Evolutionary conservation across 371 early-diverging fungal species (phyloP).

Genomic region (Mucor racemosus): DNA sequence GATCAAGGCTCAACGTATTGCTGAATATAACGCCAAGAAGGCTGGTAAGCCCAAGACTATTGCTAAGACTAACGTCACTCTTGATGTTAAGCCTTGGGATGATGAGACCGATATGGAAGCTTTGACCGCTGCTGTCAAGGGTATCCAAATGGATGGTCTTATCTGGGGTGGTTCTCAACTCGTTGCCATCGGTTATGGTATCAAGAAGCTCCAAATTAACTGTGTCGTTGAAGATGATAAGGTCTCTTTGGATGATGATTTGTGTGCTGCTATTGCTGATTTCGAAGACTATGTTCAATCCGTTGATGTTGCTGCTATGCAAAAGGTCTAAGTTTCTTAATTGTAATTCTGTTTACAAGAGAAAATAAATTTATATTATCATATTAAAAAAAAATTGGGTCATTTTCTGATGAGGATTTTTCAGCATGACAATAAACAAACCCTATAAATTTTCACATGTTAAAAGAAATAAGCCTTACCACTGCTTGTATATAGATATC

Average conservation of each 20-base stretch:
- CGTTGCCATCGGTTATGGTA: conserved; percentile 88
- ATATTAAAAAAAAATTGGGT: not conserved
- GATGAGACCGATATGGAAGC: conserved; percentile 90
- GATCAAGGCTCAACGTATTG: conserved; percentile 87
- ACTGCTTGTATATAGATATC: not conserved
- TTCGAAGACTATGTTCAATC: conserved; percentile 92
- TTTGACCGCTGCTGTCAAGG: conserved; percentile 75
- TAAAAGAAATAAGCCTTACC: conserved; percentile 2
- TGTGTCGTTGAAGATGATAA: conserved; percentile 93
- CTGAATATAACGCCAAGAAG: conserved; percentile 94
- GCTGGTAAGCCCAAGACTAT: conserved; percentile 88
- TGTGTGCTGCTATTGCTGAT: conserved; percentile 77
- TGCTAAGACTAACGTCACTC: conserved; percentile 92
- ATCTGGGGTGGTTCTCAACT: conserved; percentile 86
- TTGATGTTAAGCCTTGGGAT: conserved; percentile 98
- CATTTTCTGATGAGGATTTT: not conserved
- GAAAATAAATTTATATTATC: not conserved
- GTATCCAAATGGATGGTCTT: conserved; percentile 87
- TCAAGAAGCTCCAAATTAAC: conserved; percentile 89
- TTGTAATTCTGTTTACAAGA: not conserved
- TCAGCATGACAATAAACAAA: conserved; percentile 8
- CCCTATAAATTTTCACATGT: conserved; percentile 3
- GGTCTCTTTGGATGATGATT: conserved; percentile 80
- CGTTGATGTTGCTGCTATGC: conserved; percentile 92
- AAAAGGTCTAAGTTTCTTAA: conserved; percentile 85